These are phyloP conservation scores for Ceratocystis diversiconidia DNA, from an alignment of 2,329 filamentous ascomycete genomes.

Conservation along the genomic window DNA sequence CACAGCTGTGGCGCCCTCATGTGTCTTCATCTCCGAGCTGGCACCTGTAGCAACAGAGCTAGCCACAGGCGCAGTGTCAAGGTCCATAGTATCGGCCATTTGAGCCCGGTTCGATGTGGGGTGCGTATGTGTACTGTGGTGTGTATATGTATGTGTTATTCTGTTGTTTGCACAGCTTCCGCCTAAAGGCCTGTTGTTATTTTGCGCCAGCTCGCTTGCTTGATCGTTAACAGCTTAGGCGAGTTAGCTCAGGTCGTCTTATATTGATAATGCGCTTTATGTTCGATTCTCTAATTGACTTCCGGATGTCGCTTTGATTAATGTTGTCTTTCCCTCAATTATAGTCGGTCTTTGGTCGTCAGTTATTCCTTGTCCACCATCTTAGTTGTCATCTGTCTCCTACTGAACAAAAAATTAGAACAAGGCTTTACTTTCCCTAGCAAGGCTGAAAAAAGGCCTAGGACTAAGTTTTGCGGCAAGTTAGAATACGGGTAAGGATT, in stretches of 20 bases:
- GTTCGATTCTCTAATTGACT: no score
- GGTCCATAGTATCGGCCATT: constrained; percentile 46
- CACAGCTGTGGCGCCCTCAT: constrained; percentile 61
- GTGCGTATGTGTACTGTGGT: background rate
- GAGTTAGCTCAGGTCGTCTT: no score
- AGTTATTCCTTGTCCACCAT: no score
- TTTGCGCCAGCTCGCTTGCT: no score
- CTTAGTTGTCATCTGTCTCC: no score
- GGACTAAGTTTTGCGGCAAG: background rate
- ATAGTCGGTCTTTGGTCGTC: no score
- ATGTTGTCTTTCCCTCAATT: no score
- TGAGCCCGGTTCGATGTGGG: background rate
- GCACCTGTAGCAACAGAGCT: constrained; percentile 24
- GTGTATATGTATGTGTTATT: constrained; percentile 10
- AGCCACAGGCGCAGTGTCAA: constrained; percentile 29
- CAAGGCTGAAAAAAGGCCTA: background rate
- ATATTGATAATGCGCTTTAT: no score
- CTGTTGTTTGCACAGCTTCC: no score
- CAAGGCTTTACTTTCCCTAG: background rate
- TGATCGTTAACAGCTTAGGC: no score
- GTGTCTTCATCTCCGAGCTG: constrained; percentile 52
- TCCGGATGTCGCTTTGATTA: no score
- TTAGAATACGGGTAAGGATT: constrained; percentile 1
- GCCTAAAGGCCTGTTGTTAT: no score
- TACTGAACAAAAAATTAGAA: background rate